Evolutionary conservation across 169 alveolate species (phyloP), one percentile per base, ranked within the genome.

Genomic region (Plasmodium ovale): DNA sequence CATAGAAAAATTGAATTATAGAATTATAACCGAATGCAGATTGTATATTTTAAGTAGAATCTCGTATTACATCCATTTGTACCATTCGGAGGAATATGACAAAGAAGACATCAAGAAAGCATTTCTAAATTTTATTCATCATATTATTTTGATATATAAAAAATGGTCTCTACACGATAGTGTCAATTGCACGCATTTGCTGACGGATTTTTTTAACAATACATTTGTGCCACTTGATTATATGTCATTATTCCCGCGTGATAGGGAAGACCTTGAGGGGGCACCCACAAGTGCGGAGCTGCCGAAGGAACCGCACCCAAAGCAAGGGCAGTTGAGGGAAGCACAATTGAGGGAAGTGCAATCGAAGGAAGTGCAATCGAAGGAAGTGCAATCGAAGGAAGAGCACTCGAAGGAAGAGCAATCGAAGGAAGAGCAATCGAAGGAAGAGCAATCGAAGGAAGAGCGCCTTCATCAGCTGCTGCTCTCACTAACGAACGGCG

Each of bases 71-170:
- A 65, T 82, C 42, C 79, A 82, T 44, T 9, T 82, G 65, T 82
- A 82, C 53, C 35, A 65, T 33, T 69, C 51, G 44, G 74, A 74
- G 25, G 84, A 82, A 65, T 27, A 29, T 42, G 25, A 70, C 31
- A 56, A 82, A 44, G 31, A 56, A 25, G 82, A 82, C 29, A 65
- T 65, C 33, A 82, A 82, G 49, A 82, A 82, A 35, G 33, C 71
- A 7, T 82, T 82, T 82, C 49, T 82, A 65, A 82, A 82, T 82
- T 82, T 82, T 58, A 82, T 82, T 53, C 90, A 82, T 42, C 82
- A 82, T 10, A 70, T 82, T 31, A 39, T 82, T 54, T 31, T 58
- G 69, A 56, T 82, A 56, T 82, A 82, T 12, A 65, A 82, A 3
- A 82, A 82, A 65, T 82, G 79, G 90, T 35, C 16, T 37, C 12